These are phyloP conservation scores for Aureobasidium sp. DNA, from an alignment of 2,329 filamentous ascomycete genomes.

Conservation along the genomic window DNA sequence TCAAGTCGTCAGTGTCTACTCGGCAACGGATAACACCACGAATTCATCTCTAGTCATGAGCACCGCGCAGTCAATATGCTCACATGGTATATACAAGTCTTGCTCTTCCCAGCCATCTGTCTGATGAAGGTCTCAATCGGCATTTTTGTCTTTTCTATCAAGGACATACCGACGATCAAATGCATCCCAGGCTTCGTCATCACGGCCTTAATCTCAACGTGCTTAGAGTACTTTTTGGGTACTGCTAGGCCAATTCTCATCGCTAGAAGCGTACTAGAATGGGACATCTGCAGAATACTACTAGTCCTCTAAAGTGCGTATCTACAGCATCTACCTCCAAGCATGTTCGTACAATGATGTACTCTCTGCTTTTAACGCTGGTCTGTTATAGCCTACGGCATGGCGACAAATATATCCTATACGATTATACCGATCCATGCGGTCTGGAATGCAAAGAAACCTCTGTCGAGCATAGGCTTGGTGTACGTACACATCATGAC, in stretches of 20 bases:
- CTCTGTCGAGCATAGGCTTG: conserved; percentile 22
- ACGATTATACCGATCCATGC: conserved; percentile 24
- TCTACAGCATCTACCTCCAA: conserved; percentile 26
- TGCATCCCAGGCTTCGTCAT: conserved; percentile 28
- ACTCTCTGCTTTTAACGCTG: neutral
- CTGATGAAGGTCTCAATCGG: conserved; percentile 39
- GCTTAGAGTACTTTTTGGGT: conserved; percentile 21
- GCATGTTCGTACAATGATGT: conserved; percentile 20
- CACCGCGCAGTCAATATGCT: conserved; percentile 34
- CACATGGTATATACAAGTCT: conserved; percentile 35
- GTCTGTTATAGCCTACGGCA: conserved; percentile 21
- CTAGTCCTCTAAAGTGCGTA: conserved; percentile 24
- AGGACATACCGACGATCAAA: conserved; percentile 19
- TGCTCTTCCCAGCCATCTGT: conserved; percentile 36
- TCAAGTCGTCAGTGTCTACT: conserved; percentile 29
- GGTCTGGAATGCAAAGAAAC: conserved; percentile 23
- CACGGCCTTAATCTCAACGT: conserved; percentile 22
- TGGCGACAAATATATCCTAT: conserved; percentile 25
- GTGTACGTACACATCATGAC: conserved; percentile 8
- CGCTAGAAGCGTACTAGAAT: conserved; percentile 24
- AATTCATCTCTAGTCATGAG: conserved; percentile 28
- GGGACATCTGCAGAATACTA: conserved; percentile 19
- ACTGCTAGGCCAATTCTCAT: conserved; percentile 24
- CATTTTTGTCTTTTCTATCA: conserved; percentile 37
- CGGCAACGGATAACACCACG: conserved; percentile 36